Conservation (phyloP, 805 yeast genomes). For the Kregervanrija delftensis region DNA sequence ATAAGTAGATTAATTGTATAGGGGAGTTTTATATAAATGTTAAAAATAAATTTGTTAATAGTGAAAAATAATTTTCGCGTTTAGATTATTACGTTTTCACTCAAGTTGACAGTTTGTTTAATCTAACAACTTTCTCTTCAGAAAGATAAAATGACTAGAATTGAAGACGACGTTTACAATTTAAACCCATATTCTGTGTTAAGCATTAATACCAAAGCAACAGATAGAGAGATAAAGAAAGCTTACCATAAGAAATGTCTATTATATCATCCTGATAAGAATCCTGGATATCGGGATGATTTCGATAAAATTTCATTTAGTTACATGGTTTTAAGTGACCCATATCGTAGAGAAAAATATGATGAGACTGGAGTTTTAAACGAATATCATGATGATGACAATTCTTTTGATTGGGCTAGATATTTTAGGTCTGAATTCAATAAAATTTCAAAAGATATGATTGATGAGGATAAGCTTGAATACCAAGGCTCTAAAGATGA, state of each 20-base stretch:
- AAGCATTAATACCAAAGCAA: slow-evolving; percentile 32
- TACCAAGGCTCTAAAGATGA: slow-evolving; percentile 64
- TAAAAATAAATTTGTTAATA: too few species aligned
- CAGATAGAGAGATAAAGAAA: slow-evolving; percentile 53
- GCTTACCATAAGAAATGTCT: slow-evolving; percentile 62
- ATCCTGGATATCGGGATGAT: slow-evolving; percentile 26
- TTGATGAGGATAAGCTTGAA: slow-evolving; percentile 57
- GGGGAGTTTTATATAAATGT: too few species aligned
- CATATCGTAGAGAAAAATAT: slow-evolving; percentile 44
- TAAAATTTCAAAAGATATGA: slow-evolving; percentile 56
- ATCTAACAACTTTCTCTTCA: not conserved
- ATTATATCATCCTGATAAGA: slow-evolving; percentile 66
- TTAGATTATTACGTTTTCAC: too few species aligned
- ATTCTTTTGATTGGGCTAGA: slow-evolving; percentile 49
- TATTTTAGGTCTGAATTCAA: slow-evolving; percentile 38
- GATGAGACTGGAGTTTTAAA: slow-evolving; percentile 66
- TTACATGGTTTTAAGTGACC: slow-evolving; percentile 60
- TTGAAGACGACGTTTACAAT: slow-evolving; percentile 2
- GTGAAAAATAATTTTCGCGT: too few species aligned
- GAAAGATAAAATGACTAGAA: not conserved
- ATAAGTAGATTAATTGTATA: not conserved
- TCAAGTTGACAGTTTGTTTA: too few species aligned
- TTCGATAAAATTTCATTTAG: slow-evolving; percentile 75
- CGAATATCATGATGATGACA: slow-evolving; percentile 30
- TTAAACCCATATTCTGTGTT: slow-evolving; percentile 52